phyloP scores from a whole-genome alignment of 441 rosid species.

The Bocquillonia castaneifolia region DNA sequence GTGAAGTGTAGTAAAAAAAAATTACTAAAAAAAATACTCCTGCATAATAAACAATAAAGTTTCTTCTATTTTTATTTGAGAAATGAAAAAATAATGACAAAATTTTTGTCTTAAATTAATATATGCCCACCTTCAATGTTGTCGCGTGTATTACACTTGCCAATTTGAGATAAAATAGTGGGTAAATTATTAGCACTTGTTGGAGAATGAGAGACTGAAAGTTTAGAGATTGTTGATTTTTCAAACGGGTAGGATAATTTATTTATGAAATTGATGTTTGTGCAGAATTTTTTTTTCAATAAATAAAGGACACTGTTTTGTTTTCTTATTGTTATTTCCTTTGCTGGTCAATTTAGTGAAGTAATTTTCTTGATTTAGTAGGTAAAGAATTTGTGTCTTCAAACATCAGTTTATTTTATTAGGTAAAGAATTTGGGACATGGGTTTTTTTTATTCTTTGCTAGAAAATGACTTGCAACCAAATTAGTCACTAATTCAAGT shows the following conservation, averaged over 20 bases:
- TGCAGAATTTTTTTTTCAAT: background rate
- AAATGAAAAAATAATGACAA: no score
- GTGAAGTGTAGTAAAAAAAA: slow-evolving; percentile 32
- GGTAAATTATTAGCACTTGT: background rate
- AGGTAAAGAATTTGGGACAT: slow-evolving; percentile 20
- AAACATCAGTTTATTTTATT: slow-evolving; percentile 21
- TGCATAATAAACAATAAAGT: no score
- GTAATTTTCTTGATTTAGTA: slow-evolving; percentile 22
- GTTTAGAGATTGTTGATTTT: background rate
- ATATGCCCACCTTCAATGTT: no score
- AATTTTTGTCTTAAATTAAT: no score
- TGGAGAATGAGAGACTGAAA: background rate
- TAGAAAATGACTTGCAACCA: slow-evolving; percentile 23
- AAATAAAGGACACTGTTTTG: background rate
- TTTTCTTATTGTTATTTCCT: background rate
- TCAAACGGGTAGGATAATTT: background rate
- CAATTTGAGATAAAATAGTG: background rate
- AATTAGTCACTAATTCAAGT: slow-evolving; percentile 1
- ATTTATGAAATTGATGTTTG: background rate
- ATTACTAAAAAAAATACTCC: no score
- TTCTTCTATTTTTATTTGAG: no score
- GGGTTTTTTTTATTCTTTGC: slow-evolving; percentile 1
- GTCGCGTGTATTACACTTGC: background rate
- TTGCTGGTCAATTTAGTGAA: slow-evolving; percentile 13
- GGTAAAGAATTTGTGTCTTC: slow-evolving; percentile 29